Base-by-base conservation (phyloP, 2,329 filamentous ascomycete species). In the Paracoccidioides brasiliensis region DNA sequence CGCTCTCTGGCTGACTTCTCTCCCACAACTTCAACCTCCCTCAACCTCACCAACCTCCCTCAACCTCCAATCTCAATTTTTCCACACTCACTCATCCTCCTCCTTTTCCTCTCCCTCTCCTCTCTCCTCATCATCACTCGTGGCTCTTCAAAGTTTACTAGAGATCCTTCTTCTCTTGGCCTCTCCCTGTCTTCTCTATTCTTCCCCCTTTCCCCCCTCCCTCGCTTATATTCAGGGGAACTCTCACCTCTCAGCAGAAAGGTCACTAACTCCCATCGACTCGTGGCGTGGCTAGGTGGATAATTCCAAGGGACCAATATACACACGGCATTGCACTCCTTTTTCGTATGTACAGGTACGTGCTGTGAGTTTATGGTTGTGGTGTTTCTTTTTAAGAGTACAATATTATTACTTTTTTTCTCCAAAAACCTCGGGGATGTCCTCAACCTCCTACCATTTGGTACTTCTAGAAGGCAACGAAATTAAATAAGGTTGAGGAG, bases 31-130 rank as follows among this genome's bases (percentile, higher is more conserved):
- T 41, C 55, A 55, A 53, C 38, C 48, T 63, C 64, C 64, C 63
- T 62, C 58, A 58, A 53, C 54, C 62, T 59, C 58, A 56, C 57
- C 66, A 61, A 61, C 65, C 61, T 58, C 62, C 1, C 22, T 22
- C 22, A 22, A 22, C 22, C 22, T 22, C 22, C 2, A 22, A 22
- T 22, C 22, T 22, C 22, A 22, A 22, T 1, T 22, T 22, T 22
- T 22, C 22, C 22, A 22, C 61, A 61, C 63, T 57, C 51, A 56
- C 57, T 56, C 58, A 60, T 57, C 55, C 53, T 60, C 59, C 57
- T 55, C 56, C 60, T 64, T 52, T 52, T 53, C 60, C 48, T 63
- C 53, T 59, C 52, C 53, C 55, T 52, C 22, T 22, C 22, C 22
- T 22, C 22, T 22, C 22, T 22, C 22, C 22, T 22, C 22, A 22